Evolutionary conservation across 1,284 basidiomycete genomes (phyloP).

Genomic region (Rhodotorula sp.): DNA sequence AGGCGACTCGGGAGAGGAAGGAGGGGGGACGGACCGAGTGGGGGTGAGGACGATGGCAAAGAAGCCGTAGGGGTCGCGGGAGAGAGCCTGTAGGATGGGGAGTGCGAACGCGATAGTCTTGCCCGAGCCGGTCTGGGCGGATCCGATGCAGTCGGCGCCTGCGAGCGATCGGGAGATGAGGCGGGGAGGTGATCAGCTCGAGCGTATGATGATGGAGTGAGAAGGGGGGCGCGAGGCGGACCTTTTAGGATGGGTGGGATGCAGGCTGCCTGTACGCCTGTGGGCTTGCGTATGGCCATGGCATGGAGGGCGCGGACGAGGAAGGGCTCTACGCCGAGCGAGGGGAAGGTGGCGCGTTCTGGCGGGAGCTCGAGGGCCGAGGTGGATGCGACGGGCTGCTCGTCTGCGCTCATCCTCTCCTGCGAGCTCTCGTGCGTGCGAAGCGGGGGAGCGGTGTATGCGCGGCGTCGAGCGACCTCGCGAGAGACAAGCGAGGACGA

Average conservation of each 20-base stretch:
- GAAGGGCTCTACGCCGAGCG: conserved; percentile 72
- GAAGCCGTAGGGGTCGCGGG: conserved; percentile 86
- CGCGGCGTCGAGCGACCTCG: not conserved
- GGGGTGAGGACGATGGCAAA: conserved; percentile 92
- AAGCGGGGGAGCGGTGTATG: not conserved
- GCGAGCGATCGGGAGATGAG: not conserved
- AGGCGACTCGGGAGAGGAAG: not conserved
- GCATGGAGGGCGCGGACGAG: conserved; percentile 70
- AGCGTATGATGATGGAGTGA: not conserved
- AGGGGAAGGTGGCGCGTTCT: conserved; percentile 56
- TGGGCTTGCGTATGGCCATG: conserved; percentile 85
- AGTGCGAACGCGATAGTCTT: conserved; percentile 98
- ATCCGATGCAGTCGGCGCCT: conserved; percentile 92
- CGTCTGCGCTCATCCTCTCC: not conserved
- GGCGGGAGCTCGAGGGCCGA: conserved; percentile 4
- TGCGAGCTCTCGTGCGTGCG: not conserved
- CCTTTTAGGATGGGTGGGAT: conserved; percentile 83
- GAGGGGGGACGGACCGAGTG: conserved; percentile 65
- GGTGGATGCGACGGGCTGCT: not conserved
- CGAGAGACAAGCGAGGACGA: too few relatives aligned
- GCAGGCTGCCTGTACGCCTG: conserved; percentile 86
- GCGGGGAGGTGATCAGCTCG: conserved; percentile 44
- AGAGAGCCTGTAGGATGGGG: conserved; percentile 88
- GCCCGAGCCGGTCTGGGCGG: conserved; percentile 96
- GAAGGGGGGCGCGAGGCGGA: conserved; percentile 52